Conservation (phyloP, 768 basidiomycete species). For the Boletus bicolor region DNA sequence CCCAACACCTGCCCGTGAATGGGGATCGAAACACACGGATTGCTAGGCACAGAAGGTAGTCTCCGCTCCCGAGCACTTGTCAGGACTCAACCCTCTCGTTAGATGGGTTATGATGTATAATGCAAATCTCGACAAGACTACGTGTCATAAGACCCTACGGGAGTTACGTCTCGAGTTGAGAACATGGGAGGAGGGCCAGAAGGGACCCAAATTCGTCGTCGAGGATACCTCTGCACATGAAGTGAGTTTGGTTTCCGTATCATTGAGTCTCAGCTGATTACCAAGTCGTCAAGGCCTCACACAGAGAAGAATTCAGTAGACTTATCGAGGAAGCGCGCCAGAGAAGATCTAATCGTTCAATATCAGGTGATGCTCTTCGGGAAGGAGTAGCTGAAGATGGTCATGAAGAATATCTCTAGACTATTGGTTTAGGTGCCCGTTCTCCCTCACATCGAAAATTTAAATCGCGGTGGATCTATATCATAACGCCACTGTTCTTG, state of each 20-base stretch:
- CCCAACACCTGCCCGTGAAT: constrained; percentile 46
- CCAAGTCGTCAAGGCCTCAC: constrained; percentile 12
- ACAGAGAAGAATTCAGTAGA: constrained; percentile 34
- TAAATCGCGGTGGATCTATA: not conserved
- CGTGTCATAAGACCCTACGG: constrained; percentile 42
- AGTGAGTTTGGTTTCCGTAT: constrained; percentile 26
- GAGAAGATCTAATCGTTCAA: constrained; percentile 28
- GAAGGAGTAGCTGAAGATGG: constrained; percentile 36
- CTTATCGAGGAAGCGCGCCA: constrained; percentile 36
- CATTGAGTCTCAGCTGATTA: not conserved
- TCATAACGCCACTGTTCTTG: not conserved
- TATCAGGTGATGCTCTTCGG: not conserved
- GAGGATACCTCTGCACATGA: constrained; percentile 40
- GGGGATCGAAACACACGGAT: constrained; percentile 54
- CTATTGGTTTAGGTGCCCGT: not conserved
- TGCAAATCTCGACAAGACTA: constrained; percentile 62
- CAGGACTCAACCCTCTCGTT: not conserved
- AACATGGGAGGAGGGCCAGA: constrained; percentile 54
- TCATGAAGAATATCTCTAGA: constrained; percentile 29
- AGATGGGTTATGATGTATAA: constrained; percentile 74
- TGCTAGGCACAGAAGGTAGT: constrained; percentile 59
- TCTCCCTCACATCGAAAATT: not conserved
- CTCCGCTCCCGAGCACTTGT: not conserved
- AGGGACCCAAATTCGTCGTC: constrained; percentile 32
- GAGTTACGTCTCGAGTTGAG: constrained; percentile 53